Conservation (phyloP, 371 early-diverging fungal species). For the Mortierella sp. region DNA sequence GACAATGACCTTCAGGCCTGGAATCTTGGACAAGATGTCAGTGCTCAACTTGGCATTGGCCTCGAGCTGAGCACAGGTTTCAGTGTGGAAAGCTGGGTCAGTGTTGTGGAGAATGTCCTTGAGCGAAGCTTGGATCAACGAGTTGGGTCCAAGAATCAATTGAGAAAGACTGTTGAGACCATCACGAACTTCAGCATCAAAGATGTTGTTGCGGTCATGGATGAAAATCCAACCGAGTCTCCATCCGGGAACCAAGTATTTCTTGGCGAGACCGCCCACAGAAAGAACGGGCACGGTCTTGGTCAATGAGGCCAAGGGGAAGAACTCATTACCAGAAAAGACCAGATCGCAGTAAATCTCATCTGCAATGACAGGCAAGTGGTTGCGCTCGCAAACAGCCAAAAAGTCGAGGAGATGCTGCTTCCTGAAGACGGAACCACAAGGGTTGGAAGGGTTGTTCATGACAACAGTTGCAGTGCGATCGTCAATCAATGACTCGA, state of each 20-base stretch:
- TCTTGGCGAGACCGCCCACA: slow-evolving; percentile 92
- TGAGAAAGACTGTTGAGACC: slow-evolving; percentile 81
- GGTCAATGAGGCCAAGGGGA: slow-evolving; percentile 81
- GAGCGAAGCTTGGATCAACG: slow-evolving; percentile 81
- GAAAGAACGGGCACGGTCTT: slow-evolving; percentile 85
- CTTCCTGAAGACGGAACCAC: slow-evolving; percentile 88
- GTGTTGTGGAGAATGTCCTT: slow-evolving; percentile 83
- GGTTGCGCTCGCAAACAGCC: slow-evolving; percentile 78
- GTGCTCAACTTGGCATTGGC: slow-evolving; percentile 77
- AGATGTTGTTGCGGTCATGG: slow-evolving; percentile 75
- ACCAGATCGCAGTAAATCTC: slow-evolving; percentile 95
- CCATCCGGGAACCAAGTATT: slow-evolving; percentile 94
- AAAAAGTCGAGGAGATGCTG: slow-evolving; percentile 81
- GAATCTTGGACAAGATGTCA: slow-evolving; percentile 72
- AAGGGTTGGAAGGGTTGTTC: slow-evolving; percentile 94
- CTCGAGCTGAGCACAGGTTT: slow-evolving; percentile 78
- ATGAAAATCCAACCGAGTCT: slow-evolving; percentile 91
- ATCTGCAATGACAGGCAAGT: slow-evolving; percentile 89
- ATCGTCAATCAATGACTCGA: slow-evolving; percentile 85
- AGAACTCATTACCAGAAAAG: slow-evolving; percentile 76
- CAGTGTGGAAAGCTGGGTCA: slow-evolving; percentile 76
- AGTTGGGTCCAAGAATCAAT: slow-evolving; percentile 88
- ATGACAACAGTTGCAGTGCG: slow-evolving; percentile 86
- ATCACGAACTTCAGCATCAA: slow-evolving; percentile 71
- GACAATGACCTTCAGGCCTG: slow-evolving; percentile 80